These are phyloP conservation scores for Rhodotorula kratochvilovae DNA, from an alignment of 768 basidiomycete genomes.

Conservation along the genomic window DNA sequence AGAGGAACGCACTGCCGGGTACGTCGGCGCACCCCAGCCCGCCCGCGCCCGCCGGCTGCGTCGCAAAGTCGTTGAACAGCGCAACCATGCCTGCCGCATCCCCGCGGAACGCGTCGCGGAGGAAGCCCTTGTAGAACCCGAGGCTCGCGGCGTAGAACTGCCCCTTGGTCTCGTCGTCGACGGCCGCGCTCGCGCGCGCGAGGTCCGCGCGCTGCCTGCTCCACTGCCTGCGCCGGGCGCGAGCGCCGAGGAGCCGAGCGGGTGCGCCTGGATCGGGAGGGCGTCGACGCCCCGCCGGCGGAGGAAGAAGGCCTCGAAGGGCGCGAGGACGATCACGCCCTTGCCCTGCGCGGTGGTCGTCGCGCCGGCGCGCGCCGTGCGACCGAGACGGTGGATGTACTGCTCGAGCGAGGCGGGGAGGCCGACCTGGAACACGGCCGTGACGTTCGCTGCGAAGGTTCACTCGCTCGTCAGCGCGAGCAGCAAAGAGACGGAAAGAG, in stretches of 20 bases:
- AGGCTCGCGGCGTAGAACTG: slow-evolving; percentile 58
- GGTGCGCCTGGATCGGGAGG: slow-evolving; percentile 50
- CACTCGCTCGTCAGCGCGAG: background rate
- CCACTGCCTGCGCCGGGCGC: background rate
- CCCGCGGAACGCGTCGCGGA: slow-evolving; percentile 41
- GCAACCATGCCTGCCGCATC: slow-evolving; percentile 34
- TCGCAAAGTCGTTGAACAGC: slow-evolving; percentile 50
- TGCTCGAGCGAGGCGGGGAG: slow-evolving; percentile 48
- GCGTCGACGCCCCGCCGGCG: slow-evolving; percentile 48
- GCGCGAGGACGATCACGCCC: slow-evolving; percentile 58
- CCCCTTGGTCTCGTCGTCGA: slow-evolving; percentile 52
- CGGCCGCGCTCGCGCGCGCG: slow-evolving; percentile 44
- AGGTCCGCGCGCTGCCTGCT: slow-evolving; percentile 36
- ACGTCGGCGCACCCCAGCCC: slow-evolving; percentile 37
- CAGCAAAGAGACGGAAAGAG: background rate
- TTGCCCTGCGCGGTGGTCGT: slow-evolving; percentile 46
- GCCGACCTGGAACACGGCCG: slow-evolving; percentile 57
- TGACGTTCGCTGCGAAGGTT: slow-evolving; percentile 57
- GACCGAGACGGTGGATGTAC: slow-evolving; percentile 47
- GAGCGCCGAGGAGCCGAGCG: slow-evolving; percentile 32
- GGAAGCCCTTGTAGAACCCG: slow-evolving; percentile 57
- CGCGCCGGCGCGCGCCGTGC: slow-evolving; percentile 50
- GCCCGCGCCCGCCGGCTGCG: slow-evolving; percentile 4
- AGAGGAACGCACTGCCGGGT: slow-evolving; percentile 34
- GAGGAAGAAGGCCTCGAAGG: slow-evolving; percentile 56